Evolutionary conservation across 371 early-diverging fungal species (phyloP).

Genomic region (Lichtheimia ornata): DNA sequence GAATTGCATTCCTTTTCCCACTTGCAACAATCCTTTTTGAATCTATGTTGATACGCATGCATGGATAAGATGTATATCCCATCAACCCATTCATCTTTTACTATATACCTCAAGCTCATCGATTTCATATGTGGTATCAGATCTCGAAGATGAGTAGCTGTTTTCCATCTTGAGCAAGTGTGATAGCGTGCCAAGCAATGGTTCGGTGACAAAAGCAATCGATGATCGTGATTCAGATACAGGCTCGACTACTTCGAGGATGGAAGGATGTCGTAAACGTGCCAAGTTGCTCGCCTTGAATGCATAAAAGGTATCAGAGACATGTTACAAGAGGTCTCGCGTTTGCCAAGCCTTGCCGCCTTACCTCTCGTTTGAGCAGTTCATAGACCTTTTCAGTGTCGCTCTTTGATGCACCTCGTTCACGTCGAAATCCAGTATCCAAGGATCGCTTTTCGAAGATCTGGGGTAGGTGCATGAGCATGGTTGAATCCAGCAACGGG

Average conservation of each 20-base stretch:
- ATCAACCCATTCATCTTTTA: no score
- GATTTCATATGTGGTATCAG: constrained; percentile 56
- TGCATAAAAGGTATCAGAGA: neutral
- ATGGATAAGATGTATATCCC: neutral
- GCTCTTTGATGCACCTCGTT: constrained; percentile 45
- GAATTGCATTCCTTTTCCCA: constrained; percentile 75
- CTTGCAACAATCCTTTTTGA: constrained; percentile 83
- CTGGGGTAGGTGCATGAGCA: constrained; percentile 30
- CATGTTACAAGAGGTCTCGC: neutral
- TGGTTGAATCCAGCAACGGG: no score
- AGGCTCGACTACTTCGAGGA: constrained; percentile 84
- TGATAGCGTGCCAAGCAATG: constrained; percentile 65
- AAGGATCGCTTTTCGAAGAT: constrained; percentile 75
- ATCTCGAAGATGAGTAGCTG: constrained; percentile 40
- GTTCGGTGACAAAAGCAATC: constrained; percentile 84
- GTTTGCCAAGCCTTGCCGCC: neutral
- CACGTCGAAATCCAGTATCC: constrained; percentile 55
- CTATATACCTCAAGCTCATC: constrained; percentile 72
- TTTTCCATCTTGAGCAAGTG: constrained; percentile 65
- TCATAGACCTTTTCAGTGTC: constrained; percentile 63
- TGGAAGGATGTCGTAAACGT: constrained; percentile 81
- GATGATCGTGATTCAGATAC: constrained; percentile 73
- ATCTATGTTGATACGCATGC: constrained; percentile 58
- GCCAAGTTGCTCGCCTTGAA: constrained; percentile 70
- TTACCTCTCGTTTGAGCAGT: constrained; percentile 61